Base-by-base conservation (phyloP, 2,329 filamentous ascomycete genomes). In the Fusarium citri region DNA sequence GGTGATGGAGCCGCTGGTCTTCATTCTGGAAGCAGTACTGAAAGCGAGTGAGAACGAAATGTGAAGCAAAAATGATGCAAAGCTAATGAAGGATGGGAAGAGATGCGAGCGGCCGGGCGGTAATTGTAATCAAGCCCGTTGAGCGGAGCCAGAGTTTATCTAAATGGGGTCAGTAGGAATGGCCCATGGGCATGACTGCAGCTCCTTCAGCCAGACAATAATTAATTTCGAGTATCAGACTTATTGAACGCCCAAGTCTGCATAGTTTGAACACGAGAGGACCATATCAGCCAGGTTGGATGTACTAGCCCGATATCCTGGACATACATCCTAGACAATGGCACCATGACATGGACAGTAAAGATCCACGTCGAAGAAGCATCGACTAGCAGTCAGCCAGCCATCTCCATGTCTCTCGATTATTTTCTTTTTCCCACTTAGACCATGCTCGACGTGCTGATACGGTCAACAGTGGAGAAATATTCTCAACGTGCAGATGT, bases 211-310 rank as follows among this genome's bases (percentile, higher is more conserved):
- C 50, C 45, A 61, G 46, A 58, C 42, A 51, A 49, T 43, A 55
- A 25, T 40, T 30, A 59, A 49, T 31, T 41, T 28, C 31, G 26
- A 20, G n/a, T 28, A 55, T 42, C 23, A 51, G 47, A 45, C 34
- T 51, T 48, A 48, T 70, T 61, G 63, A 54, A 61, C 53, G 45
- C 50, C 55, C n/a, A 61, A 15, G 25, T 22, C 37, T 57, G 64
- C 69, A 63, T 51, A 55, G 26, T 15, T 45, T 61, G 43, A 66
- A 75, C 72, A 75, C 73, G 73, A 75, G 70, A 67, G 30, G 72
- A 16, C 34, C 34, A 23, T 2, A 11, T 31, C 30, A 66, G 59
- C 63, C 54, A 48, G 59, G 51, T 50, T 54, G 12, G 16, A 64
- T 62, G 53, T 63, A 53, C 56, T 57, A 40, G 23, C 28, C 53